A percentile compares a stretch with the other conserved stretches of the same genome.
phyloP scores from a whole-genome alignment of 2,329 filamentous ascomycete genomes.

The Cytospora leucostoma region DNA sequence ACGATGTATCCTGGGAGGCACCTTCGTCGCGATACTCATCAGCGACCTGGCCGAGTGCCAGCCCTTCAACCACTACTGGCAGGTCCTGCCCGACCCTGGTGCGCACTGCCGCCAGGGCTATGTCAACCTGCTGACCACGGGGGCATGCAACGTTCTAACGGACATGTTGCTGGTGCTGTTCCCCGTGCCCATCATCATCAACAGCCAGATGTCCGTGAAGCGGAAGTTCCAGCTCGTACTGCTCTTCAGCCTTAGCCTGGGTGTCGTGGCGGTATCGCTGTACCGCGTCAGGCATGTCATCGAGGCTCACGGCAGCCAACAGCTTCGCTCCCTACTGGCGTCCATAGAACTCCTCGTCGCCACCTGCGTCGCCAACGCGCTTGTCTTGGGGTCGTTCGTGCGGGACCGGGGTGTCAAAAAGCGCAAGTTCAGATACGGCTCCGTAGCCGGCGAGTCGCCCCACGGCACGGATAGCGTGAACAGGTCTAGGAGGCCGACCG shows the following conservation, averaged over 20 bases:
- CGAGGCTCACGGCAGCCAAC: slow-evolving; percentile 69
- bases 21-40: slow-evolving; percentile 78
- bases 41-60: slow-evolving; percentile 83
- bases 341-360: slow-evolving; percentile 90
- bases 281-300: slow-evolving; percentile 84
- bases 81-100: slow-evolving; percentile 83
- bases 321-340: slow-evolving; percentile 84
- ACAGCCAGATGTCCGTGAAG: slow-evolving; percentile 72
- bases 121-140: slow-evolving; percentile 86
- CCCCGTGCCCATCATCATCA: slow-evolving; percentile 83
- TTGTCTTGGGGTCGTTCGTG: slow-evolving; percentile 91
- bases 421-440: slow-evolving; percentile 71
- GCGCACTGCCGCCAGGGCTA: slow-evolving; percentile 83
- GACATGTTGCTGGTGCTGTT: slow-evolving; percentile 86
- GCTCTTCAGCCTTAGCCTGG: slow-evolving; percentile 82
- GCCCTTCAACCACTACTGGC: slow-evolving; percentile 74
- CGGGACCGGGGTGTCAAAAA: slow-evolving; percentile 90
- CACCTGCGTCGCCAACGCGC: slow-evolving; percentile 80
- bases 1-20: slow-evolving; percentile 72
- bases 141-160: slow-evolving; percentile 83
- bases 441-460: slow-evolving; percentile 42
- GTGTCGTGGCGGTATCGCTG: slow-evolving; percentile 76
- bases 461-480: slow-evolving; percentile 61
- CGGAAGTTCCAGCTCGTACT: slow-evolving; percentile 78
- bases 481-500: slow-evolving; percentile 49